These are phyloP conservation scores for Globisporangium apiculatum DNA, from an alignment of 352 stramenopile species.

Conservation along the genomic window DNA sequence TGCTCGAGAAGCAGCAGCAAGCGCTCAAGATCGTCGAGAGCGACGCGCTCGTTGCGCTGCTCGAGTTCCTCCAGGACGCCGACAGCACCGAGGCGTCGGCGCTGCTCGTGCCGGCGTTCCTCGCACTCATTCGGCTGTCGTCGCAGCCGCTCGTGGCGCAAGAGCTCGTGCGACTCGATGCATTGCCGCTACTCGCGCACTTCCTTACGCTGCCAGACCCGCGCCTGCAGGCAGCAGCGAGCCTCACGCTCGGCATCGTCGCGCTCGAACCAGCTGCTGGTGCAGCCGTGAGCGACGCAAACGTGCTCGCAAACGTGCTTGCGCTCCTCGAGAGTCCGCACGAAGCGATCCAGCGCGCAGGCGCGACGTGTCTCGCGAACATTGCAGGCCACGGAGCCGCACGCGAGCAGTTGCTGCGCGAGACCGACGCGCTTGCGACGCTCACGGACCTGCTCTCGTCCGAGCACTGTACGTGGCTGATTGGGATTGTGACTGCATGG, in stretches of 20 bases:
- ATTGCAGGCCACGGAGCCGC: conserved; percentile 35
- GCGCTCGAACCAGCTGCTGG: conserved; percentile 34
- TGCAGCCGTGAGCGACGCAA: conserved; percentile 20
- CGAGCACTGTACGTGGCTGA: conserved; percentile 27
- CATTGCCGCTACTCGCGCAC: conserved; percentile 24
- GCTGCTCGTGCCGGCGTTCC: conserved; percentile 54
- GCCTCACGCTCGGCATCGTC: conserved; percentile 54
- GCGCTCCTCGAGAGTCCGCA: conserved; percentile 41
- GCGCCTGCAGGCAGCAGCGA: conserved; percentile 53
- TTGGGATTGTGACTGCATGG: too few relatives aligned
- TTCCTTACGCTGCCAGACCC: conserved; percentile 44
- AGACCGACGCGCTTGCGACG: conserved; percentile 34
- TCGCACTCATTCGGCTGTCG: conserved; percentile 57
- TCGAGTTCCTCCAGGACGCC: conserved; percentile 44
- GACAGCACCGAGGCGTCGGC: conserved; percentile 35
- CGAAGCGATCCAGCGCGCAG: conserved; percentile 53
- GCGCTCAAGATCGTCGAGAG: conserved; percentile 54
- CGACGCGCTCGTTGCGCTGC: conserved; percentile 29
- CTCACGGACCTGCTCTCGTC: conserved; percentile 41
- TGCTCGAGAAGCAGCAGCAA: conserved; percentile 25
- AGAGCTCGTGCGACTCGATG: conserved; percentile 50
- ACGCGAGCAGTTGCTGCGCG: conserved; percentile 30
- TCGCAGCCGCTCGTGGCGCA: conserved; percentile 39
- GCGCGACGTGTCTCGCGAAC: conserved; percentile 42
- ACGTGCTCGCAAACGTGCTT: conserved; percentile 35